Conservation (phyloP, 169 alveolate genomes). For the Perkinsus chesapeaki region DNA sequence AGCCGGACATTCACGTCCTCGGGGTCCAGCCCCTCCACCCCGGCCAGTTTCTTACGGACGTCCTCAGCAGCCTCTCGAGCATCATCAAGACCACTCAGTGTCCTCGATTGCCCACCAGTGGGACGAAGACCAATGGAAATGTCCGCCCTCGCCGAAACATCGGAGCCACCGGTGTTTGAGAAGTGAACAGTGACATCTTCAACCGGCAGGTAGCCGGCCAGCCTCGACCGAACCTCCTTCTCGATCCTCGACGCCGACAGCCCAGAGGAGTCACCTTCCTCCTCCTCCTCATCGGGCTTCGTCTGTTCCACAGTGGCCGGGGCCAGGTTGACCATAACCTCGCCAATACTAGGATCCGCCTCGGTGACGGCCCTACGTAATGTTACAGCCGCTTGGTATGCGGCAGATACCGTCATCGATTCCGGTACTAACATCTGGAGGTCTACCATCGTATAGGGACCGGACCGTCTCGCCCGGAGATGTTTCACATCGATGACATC, state of each 20-base stretch:
- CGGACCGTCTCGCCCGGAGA: not conserved
- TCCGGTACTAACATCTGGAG: not conserved
- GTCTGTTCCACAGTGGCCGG: not conserved
- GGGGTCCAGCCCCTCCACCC: not conserved
- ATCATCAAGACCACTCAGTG: not conserved
- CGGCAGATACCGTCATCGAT: not conserved
- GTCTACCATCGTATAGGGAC: not conserved
- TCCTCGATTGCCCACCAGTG: not conserved
- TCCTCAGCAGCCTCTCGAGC: not conserved
- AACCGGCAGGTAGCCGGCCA: not conserved
- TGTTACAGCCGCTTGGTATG: not conserved
- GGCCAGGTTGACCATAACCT: not conserved
- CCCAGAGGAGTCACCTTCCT: not conserved
- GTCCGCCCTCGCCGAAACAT: not conserved
- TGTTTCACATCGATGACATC: not conserved
- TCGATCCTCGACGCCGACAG: not conserved
- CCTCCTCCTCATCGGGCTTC: not conserved
- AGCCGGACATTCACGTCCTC: not conserved
- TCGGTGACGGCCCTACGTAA: not conserved
- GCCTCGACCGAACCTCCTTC: not conserved
- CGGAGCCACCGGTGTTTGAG: not conserved
- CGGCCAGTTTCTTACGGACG: not conserved
- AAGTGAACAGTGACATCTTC: not conserved
- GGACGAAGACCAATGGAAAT: not conserved
- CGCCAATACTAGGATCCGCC: not conserved